Percentiles rank a stretch among this genome's conserved stretches.
These are phyloP conservation scores for Penicillium egyptiacum DNA, from an alignment of 495 filamentous ascomycete species.

Conservation along the genomic window DNA sequence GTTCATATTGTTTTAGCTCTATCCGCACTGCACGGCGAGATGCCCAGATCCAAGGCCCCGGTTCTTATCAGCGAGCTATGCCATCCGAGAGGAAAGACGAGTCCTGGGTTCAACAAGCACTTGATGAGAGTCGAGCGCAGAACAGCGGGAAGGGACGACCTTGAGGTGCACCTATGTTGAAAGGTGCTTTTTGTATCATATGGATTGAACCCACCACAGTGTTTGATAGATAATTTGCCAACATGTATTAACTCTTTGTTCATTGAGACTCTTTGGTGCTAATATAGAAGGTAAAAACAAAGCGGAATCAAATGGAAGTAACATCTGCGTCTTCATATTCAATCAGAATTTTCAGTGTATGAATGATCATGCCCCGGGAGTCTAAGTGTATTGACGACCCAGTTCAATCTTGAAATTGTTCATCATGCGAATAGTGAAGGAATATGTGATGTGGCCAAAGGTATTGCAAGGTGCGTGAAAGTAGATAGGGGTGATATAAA, in stretches of 20 bases:
- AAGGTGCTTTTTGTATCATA: background rate
- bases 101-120: conserved; percentile 40
- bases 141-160: conserved; percentile 10
- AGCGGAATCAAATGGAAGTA: conserved; percentile 3
- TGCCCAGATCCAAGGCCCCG: conserved; percentile 22
- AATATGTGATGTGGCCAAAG: background rate
- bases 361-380: conserved; percentile 43
- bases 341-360: conserved; percentile 54
- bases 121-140: conserved; percentile 34
- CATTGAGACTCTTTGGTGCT: background rate
- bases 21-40: conserved; percentile 48
- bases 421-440: conserved; percentile 37
- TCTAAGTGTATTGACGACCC: conserved; percentile 32
- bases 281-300: background rate
- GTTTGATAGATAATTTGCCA: conserved; percentile 3
- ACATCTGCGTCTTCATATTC: conserved; percentile 24
- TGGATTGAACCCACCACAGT: background rate
- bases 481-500: too few species aligned
- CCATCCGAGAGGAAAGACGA: conserved; percentile 20
- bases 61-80: conserved; percentile 12
- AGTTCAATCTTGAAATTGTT: conserved; percentile 42
- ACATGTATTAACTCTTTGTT: background rate
- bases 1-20: conserved; percentile 50
- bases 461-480: background rate
- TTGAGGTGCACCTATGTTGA: background rate